phyloP scores from a whole-genome alignment of 2,329 filamentous ascomycete genomes.

The Sclerotinia minor region DNA sequence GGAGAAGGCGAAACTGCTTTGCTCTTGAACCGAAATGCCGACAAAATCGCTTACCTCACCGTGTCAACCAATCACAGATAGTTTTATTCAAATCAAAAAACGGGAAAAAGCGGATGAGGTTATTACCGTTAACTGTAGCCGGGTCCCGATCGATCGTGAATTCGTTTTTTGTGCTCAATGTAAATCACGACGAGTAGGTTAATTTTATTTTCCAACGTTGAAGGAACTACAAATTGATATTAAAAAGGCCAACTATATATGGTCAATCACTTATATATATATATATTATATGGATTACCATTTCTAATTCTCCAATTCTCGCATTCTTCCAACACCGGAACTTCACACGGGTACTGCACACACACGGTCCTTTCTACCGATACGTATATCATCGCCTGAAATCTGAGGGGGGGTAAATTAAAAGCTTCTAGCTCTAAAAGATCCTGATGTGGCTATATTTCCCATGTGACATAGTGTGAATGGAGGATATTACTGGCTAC shows the following conservation, averaged over 20 bases:
- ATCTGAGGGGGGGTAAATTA: background rate
- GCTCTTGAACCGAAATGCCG: slow-evolving; percentile 16
- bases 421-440: background rate
- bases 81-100: slow-evolving; percentile 22
- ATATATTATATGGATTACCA: background rate
- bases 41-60: slow-evolving; percentile 24
- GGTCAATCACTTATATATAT: background rate
- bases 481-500: background rate
- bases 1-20: slow-evolving; percentile 25
- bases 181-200: background rate
- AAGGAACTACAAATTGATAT: background rate
- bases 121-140: slow-evolving; percentile 20
- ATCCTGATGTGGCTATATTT: background rate
- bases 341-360: background rate
- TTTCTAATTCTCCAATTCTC: background rate
- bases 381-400: background rate
- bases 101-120: slow-evolving; percentile 25
- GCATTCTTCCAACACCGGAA: too few species aligned
- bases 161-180: background rate
- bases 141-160: background rate
- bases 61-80: slow-evolving; percentile 13
- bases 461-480: background rate
- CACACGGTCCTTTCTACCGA: background rate
- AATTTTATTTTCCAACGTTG: background rate
- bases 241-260: background rate